A percentile compares a stretch with the other conserved stretches of the same genome.
Conservation (phyloP, 768 basidiomycete genomes). For the Amanita molliuscula region DNA sequence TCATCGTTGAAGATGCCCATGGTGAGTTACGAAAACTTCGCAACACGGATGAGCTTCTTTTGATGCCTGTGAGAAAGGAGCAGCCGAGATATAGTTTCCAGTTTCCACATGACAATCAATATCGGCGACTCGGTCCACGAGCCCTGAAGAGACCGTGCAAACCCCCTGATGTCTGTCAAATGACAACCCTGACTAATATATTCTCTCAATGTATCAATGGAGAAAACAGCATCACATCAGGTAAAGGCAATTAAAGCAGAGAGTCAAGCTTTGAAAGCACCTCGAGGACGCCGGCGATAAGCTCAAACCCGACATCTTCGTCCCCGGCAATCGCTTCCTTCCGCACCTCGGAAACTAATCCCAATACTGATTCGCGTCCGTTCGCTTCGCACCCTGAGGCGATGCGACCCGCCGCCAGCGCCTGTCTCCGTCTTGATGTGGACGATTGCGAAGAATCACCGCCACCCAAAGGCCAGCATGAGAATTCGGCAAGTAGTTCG, state of each 20-base stretch:
- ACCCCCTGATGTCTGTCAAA: too few relatives aligned
- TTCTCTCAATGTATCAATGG: too few relatives aligned
- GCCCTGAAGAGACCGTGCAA: too few relatives aligned
- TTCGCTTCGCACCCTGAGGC: constrained; percentile 25
- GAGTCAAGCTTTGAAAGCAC: constrained; percentile 91
- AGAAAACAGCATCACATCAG: constrained; percentile 3
- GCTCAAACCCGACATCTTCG: constrained; percentile 83
- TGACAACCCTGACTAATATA: too few relatives aligned
- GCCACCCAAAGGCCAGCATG: constrained; percentile 76
- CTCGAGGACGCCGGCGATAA: constrained; percentile 87
- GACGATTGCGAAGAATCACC: constrained; percentile 14
- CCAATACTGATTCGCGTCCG: constrained; percentile 61
- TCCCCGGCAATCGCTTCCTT: constrained; percentile 57
- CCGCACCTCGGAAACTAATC: constrained; percentile 62
- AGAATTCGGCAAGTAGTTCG: constrained; percentile 88
- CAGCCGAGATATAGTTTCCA: too few relatives aligned
- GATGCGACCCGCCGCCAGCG: constrained; percentile 17
- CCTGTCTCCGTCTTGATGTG: constrained; percentile 21
- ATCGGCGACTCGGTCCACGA: too few relatives aligned
- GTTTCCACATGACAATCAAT: too few relatives aligned
- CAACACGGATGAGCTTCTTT: too few relatives aligned
- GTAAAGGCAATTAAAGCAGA: constrained; percentile 35
- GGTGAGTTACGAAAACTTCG: too few relatives aligned
- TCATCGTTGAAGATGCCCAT: neutral
- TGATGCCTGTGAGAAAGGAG: too few relatives aligned